Base-by-base conservation (phyloP, 805 yeast species). In the Torulaspora franciscae region DNA sequence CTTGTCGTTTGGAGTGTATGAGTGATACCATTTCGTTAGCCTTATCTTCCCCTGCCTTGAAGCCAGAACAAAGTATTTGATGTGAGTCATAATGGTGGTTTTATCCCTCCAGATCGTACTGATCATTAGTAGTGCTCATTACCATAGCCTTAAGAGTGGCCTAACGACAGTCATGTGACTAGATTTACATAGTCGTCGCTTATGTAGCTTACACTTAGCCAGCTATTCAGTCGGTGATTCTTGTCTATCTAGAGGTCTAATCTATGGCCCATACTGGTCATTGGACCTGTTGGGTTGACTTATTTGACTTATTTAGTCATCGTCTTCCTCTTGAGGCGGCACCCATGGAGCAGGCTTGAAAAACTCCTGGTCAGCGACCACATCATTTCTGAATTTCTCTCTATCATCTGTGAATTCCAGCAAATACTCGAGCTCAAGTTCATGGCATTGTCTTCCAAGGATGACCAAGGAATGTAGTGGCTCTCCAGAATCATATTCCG, bases 21-120 rank as follows among this genome's bases (percentile, higher is more conserved):
- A 80, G 42, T 77, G 76, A 64, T 88, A 93, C 99, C 99, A 93
- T 69, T 90, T 90, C 29, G 95, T 79, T 28, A 95, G 75, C 56
- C 99, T 75, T 26, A 89, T 89, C 66, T 91, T 93, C 24, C 99
- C 99, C 64, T 93, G 99, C 55, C 96, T 79, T 10, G 97, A 90
- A 11, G 91, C 75, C 42, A 93, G 70, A 39, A 95, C 73, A 43
- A 91, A 58, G 64, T 85, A 95, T 55, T 84, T 84, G 47, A 93
- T 76, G 8, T 64, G 59, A 2, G 67, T 53, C 68, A 65, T 65
- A 13, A 26, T 13, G 11, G 7, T 6, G 23, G 11, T 7, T 8
- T 17, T 13, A 8, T 23, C 17, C 23, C 17, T 30, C 33, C 15
- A 14, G 7, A 2, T 27, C 5, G 22, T 19, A 19, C 22, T 19